Evolutionary conservation across 371 early-diverging fungal species (phyloP).

Genomic region (Funneliformis caledonium): DNA sequence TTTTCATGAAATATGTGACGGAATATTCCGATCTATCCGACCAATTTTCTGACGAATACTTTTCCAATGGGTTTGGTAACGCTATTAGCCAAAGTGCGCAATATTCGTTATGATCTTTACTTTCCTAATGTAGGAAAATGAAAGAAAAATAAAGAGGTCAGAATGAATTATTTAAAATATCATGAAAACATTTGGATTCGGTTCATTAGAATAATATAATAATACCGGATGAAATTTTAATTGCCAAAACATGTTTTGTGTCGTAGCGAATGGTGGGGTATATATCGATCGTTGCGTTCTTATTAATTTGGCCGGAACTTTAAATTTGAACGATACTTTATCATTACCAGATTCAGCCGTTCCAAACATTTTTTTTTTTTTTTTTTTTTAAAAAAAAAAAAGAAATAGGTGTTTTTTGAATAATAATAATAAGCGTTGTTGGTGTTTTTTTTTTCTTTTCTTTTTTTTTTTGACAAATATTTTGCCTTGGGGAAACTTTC

Average conservation of each 20-base stretch:
- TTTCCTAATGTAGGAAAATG: neutral
- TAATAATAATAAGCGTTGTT: too few relatives aligned
- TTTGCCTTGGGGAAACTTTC: too few relatives aligned
- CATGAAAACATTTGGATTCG: neutral
- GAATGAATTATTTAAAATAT: too few relatives aligned
- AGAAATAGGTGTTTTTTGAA: too few relatives aligned
- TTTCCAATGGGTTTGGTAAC: conserved; percentile 18
- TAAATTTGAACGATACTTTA: conserved; percentile 27
- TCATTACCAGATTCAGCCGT: neutral
- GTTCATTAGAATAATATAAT: neutral
- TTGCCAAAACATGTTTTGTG: conserved; percentile 33
- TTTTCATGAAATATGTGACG: conserved; percentile 11
- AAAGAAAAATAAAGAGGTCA: neutral
- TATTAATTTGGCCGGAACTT: neutral
- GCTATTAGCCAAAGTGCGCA: conserved; percentile 16
- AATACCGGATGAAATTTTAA: conserved; percentile 34
- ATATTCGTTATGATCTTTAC: conserved; percentile 7
- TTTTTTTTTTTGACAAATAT: too few relatives aligned
- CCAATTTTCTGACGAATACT: conserved; percentile 8
- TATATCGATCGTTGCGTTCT: conserved; percentile 1
- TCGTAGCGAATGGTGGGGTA: conserved; percentile 32
- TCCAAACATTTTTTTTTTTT: conserved; percentile 47
- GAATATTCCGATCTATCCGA: conserved; percentile 3
- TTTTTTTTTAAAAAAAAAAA: conserved; percentile 25
- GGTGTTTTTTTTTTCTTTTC: too few relatives aligned